Base-by-base conservation (phyloP, 75 land plant species). In the Azolla pinnata region DNA sequence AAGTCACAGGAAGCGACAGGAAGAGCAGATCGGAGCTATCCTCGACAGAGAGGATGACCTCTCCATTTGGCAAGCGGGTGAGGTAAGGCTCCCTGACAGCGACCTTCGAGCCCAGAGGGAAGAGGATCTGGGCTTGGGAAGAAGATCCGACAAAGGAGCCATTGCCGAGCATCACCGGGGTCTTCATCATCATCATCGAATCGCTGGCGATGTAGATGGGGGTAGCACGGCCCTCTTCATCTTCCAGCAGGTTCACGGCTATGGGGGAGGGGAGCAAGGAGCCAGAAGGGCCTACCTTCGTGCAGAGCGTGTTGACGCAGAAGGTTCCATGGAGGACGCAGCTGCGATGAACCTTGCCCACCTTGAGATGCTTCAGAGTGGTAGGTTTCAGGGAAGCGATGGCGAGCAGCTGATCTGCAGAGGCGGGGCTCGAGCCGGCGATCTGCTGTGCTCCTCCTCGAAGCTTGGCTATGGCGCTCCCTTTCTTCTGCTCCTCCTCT, bases 71-170 rank as follows among this genome's bases (percentile, higher is more conserved):
- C 21, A 62, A 54, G 30, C 66, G 31, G 2, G 57, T 69, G 35
- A 69, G 44, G 31, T 69, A 62, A 12, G 72, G 72, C 18, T 69
- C 72, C 10, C 56, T 63, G 5, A 69, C 51, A 5, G 72, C 67
- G 9, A 69, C 72, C 49, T 54, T 34, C 4, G 57, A 33, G 5
- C 65, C 72, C 44, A 53, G 58, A 1, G 67, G 72, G 16, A 38
- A 69, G n/a, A 64, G 44, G n/a, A 23, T 18, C 38, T 69, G 72
- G 25, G 66, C 72, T 62, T 69, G 66, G 10, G 17, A 18, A 14
- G 49, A 46, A 14, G 4, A 18, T 18, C 49, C 4, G 14, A 18
- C n/a, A n/a, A n/a, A n/a, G n/a, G n/a, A n/a, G n/a, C n/a, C n/a
- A n/a, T n/a, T n/a, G n/a, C n/a, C n/a, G n/a, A n/a, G n/a, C n/a